phyloP scores from a whole-genome alignment of 441 rosid genomes.

The Dalechampia spathulata region DNA sequence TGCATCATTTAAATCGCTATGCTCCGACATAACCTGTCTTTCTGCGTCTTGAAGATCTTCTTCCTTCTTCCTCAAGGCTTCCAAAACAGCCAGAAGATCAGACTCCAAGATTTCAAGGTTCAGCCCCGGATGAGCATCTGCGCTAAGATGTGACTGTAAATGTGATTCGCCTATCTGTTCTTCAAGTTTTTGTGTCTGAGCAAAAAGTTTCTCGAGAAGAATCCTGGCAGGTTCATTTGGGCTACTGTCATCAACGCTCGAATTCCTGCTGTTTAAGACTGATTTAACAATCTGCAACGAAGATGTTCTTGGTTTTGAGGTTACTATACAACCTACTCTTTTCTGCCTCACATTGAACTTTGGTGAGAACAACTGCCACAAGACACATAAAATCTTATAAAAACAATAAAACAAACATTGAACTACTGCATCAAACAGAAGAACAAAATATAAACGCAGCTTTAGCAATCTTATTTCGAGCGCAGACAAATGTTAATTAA shows the following conservation, averaged over 20 bases:
- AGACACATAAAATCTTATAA: background rate
- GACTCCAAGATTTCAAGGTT: constrained; percentile 50
- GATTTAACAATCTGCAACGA: constrained; percentile 27
- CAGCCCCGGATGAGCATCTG: constrained; percentile 21
- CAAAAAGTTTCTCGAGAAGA: constrained; percentile 62
- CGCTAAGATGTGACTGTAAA: constrained; percentile 22
- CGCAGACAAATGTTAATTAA: no score
- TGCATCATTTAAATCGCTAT: constrained; percentile 35
- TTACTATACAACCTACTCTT: constrained; percentile 15
- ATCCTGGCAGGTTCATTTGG: constrained; percentile 41
- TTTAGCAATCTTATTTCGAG: no score
- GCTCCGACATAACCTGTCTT: constrained; percentile 46
- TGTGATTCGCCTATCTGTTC: constrained; percentile 20
- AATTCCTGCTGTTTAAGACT: constrained; percentile 30
- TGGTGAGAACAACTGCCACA: constrained; percentile 30
- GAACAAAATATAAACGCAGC: no score
- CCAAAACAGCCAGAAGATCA: constrained; percentile 55
- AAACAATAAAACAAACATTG: no score
- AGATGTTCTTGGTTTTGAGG: constrained; percentile 15
- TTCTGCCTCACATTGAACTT: constrained; percentile 36
- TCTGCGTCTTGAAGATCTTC: constrained; percentile 61
- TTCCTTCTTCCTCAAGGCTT: constrained; percentile 60
- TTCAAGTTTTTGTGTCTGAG: constrained; percentile 54
- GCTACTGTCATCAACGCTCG: constrained; percentile 41
- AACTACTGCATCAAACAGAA: no score